Percentiles rank a stretch among this genome's conserved stretches.
phyloP scores from a whole-genome alignment of 257 asterid genomes.

The Jaltomata sinuosa region DNA sequence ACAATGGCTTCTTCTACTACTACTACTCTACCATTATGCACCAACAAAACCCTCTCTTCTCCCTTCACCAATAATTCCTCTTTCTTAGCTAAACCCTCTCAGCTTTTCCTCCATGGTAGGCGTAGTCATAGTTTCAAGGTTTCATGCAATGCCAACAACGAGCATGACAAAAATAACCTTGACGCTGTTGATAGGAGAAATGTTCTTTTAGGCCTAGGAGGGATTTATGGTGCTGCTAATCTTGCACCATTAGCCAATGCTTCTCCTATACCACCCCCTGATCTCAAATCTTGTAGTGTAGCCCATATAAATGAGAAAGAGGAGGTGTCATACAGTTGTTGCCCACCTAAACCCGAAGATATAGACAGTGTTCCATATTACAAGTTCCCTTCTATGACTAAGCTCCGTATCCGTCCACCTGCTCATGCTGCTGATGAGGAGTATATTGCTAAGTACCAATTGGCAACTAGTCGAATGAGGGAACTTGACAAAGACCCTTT shows the following conservation, averaged over 20 bases:
- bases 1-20: neutral
- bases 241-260: neutral
- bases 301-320: neutral
- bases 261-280: neutral
- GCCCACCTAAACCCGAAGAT: neutral
- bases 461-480: neutral
- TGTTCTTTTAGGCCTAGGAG: neutral
- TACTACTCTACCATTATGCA: neutral
- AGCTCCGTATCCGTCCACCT: neutral
- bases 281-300: neutral
- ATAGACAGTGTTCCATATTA: neutral
- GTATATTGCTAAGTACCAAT: neutral
- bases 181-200: neutral
- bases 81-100: neutral
- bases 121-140: neutral
- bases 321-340: neutral
- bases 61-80: neutral
- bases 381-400: neutral
- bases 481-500: neutral
- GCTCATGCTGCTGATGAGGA: neutral
- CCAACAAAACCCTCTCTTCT: neutral
- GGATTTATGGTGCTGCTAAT: neutral
- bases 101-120: neutral
- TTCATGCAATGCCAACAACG: neutral
- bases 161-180: neutral